Percentiles rank a stretch among this genome's conserved stretches.
Conservation (phyloP, 2,329 filamentous ascomycete species). For the Zasmidium citrigriseum region DNA sequence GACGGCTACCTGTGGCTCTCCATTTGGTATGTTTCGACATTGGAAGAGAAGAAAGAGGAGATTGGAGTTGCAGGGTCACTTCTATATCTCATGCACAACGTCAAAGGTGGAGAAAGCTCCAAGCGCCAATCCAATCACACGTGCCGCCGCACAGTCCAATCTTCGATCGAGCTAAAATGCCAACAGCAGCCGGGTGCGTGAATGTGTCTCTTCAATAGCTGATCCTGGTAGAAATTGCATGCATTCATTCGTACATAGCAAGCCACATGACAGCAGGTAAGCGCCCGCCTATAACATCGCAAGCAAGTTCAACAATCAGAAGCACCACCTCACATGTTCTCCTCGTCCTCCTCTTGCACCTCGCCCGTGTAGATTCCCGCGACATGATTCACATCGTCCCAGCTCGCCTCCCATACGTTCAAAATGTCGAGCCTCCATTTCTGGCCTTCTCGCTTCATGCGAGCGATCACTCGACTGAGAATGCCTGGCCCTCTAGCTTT, state of each 20-base stretch:
- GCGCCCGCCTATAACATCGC: not conserved
- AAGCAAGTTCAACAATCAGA: not conserved
- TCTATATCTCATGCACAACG: not conserved
- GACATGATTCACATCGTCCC: slow-evolving; percentile 57
- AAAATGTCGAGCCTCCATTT: slow-evolving; percentile 49
- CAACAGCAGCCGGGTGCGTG: not conserved
- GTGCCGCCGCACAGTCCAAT: not conserved
- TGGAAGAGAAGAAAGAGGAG: not conserved
- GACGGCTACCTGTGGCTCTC: not conserved
- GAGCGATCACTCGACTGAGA: slow-evolving; percentile 53
- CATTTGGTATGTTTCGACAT: not conserved
- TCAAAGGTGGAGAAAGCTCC: not conserved
- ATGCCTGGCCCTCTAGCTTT: slow-evolving; percentile 20
- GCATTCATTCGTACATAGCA: not conserved
- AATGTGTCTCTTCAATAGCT: not conserved
- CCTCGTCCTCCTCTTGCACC: slow-evolving; percentile 4
- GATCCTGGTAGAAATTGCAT: not conserved
- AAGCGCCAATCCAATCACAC: not conserved
- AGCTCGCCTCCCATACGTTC: slow-evolving; percentile 54
- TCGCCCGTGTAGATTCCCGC: slow-evolving; percentile 42
- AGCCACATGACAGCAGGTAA: not conserved
- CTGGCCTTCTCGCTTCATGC: slow-evolving; percentile 47
- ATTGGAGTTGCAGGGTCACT: not conserved
- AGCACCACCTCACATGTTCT: not conserved
- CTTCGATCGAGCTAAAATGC: not conserved